Base-by-base conservation (phyloP, 192 early-diverging fungal genomes). In the Rhizoclosmatium sp. region DNA sequence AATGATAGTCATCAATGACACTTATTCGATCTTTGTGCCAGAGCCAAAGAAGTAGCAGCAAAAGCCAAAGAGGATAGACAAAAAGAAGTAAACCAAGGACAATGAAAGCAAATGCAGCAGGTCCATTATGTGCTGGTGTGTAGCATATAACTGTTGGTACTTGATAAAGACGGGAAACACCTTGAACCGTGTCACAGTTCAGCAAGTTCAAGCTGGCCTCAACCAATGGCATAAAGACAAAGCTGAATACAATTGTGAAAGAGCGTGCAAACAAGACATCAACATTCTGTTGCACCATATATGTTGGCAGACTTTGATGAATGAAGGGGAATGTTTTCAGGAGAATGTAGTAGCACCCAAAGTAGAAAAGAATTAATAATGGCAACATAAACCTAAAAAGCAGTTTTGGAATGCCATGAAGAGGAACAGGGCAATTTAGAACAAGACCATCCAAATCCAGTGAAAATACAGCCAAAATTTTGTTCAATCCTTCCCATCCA, bases 391-490 rank as follows among this genome's bases (percentile, higher is more conserved):
- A 80, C 31, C 78, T 51, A 47, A 74, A 80, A 46, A 80, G 31
- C 14, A 31, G 56, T 66, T 80, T 80, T 21, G 14, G 7, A 54
- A 80, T 14, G 40, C 78, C 78, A 4, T 14, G 7, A 21, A 80
- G 10, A 9, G 69, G 59, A n/a, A 69, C 23, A 3, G 78, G 69
- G 49, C 78, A 80, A 45, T 80, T 45, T 12, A 56, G 16, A 3
- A 56, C 78, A n/a, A 80, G 12, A 14, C 61, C 78, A 47, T 80
- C 78, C 16, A 80, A 65, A 39, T 80, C 47, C n/a, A 80, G 62
- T 12, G 70, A 65, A 46, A 59, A 10, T 2, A 80, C 12, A 9
- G 78, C 78, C 3, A 80, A 45, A n/a, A 80, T 62, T 12, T 40
- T 80, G 66, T 66, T 73, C 58, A 80, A 10, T 46, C 54, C 65